Percentiles rank a stretch among this genome's conserved stretches.
These are phyloP conservation scores for Abortiporus biennis DNA, from an alignment of 1,284 basidiomycete species.

Conservation along the genomic window DNA sequence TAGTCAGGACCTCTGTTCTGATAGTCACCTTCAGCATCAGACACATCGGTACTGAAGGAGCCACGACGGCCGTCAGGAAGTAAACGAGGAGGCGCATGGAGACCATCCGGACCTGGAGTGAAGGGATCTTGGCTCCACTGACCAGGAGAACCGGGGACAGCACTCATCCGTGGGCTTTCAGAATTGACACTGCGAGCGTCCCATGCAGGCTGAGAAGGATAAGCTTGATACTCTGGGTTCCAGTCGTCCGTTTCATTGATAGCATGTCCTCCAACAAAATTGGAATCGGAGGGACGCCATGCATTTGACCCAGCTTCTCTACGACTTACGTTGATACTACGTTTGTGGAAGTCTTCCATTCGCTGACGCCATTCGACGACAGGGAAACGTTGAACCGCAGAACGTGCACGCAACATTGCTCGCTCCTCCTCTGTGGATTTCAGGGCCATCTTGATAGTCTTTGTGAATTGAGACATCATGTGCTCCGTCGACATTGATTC, in stretches of 20 bases:
- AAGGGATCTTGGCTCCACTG: conserved; percentile 55
- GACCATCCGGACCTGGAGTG: conserved; percentile 33
- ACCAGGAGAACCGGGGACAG: conserved; percentile 38
- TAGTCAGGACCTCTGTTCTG: conserved; percentile 43
- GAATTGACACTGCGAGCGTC: conserved; percentile 37
- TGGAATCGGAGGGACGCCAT: conserved; percentile 72
- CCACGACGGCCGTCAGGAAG: conserved; percentile 32
- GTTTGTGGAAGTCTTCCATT: conserved; percentile 89
- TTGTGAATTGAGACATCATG: conserved; percentile 91
- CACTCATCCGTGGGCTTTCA: conserved; percentile 24
- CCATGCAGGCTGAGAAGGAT: conserved; percentile 51
- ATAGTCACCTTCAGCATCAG: conserved; percentile 57
- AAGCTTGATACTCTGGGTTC: conserved; percentile 44
- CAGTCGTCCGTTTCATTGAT: conserved; percentile 48
- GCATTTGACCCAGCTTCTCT: conserved; percentile 64
- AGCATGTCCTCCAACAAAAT: conserved; percentile 37
- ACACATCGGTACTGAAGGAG: conserved; percentile 42
- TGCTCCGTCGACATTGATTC: conserved; percentile 87
- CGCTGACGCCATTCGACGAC: conserved; percentile 95
- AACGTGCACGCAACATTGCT: conserved; percentile 85
- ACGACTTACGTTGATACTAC: conserved; percentile 73
- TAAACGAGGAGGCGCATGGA: conserved; percentile 27
- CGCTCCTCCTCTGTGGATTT: conserved; percentile 88
- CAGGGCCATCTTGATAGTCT: conserved; percentile 89
- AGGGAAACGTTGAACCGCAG: conserved; percentile 91